Base-by-base conservation (phyloP, 768 basidiomycete species). In the Pisolithus sp. region DNA sequence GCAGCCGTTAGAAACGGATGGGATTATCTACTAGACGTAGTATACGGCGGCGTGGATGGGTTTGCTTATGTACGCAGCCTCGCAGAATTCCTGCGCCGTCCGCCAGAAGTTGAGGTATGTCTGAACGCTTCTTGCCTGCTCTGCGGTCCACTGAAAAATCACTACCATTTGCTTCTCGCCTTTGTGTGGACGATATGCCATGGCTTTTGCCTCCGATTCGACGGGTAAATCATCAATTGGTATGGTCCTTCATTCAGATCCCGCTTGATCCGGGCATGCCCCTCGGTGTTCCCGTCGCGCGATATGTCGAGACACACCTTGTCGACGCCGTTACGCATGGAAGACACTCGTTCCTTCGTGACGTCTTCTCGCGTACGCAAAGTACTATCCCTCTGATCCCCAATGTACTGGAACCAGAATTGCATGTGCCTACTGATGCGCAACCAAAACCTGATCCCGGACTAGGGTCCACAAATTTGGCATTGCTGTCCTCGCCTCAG, bases 21-120 rank as follows among this genome's bases (percentile, higher is more conserved):
- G 66, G 75, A 73, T n/a, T 87, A 84, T 58, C 43, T 90, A 17
- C 68, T 77, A 18, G 85, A 89, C 61, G 62, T 88, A n/a, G 86
- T 90, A 0, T 90, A 89, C 61, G 88, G 89, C 0, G 87, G 89
- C 43, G 73, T 81, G 0, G 86, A 88, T 51, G 88, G 89, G 2
- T 67, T 82, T 24, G 88, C 88, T 5, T 90, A 90, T 63, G 76
- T 84, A 48, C 74, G 84, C 53, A 90, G 89, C 62, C 59, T 91
- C 50, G 87, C 86, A 23, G 83, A 86, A 65, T 91, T 90, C 56
- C 73, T 83, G 30, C 62, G 70, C 5, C 62, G 64, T 17, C 61
- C 71, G 21, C 46, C n/a, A 13, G 46, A 47, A 23, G 8, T 36
- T 7, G 46, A 47, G 50, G 47, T 46, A 41, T 50, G 59, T 21